phyloP scores from a whole-genome alignment of 345 rosid genomes.

The Eucalyptus globulus region DNA sequence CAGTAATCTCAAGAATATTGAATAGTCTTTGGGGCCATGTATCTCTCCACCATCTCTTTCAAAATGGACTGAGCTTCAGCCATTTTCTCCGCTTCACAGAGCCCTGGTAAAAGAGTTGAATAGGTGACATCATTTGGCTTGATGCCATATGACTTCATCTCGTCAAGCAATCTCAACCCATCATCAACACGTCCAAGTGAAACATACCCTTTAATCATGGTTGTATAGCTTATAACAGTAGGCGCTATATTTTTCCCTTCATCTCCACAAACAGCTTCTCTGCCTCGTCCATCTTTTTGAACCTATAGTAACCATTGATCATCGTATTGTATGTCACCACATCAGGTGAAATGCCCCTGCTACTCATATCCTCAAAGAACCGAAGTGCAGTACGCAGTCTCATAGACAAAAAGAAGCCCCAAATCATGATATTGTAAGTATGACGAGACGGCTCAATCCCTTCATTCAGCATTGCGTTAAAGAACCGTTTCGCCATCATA shows the following conservation, averaged over 20 bases:
- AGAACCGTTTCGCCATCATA: slow-evolving; percentile 88
- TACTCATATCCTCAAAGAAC: slow-evolving; percentile 76
- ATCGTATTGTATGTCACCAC: slow-evolving; percentile 70
- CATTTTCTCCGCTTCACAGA: slow-evolving; percentile 64
- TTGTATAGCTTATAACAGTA: slow-evolving; percentile 68
- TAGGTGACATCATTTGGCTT: slow-evolving; percentile 69
- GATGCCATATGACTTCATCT: slow-evolving; percentile 60
- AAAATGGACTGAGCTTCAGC: slow-evolving; percentile 45
- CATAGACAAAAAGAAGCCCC: slow-evolving; percentile 82
- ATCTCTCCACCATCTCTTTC: slow-evolving; percentile 57
- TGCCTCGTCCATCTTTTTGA: slow-evolving; percentile 74
- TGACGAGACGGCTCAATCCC: slow-evolving; percentile 70
- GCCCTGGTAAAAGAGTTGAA: slow-evolving; percentile 70
- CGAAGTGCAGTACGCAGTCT: slow-evolving; percentile 60
- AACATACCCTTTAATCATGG: slow-evolving; percentile 81
- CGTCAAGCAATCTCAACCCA: slow-evolving; percentile 65
- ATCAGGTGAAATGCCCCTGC: slow-evolving; percentile 49
- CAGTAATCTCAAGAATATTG: slow-evolving; percentile 56
- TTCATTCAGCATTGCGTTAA: slow-evolving; percentile 65
- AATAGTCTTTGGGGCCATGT: slow-evolving; percentile 59
- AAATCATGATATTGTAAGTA: slow-evolving; percentile 71
- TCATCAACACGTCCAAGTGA: slow-evolving; percentile 43
- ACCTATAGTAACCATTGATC: slow-evolving; percentile 61
- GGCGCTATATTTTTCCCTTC: slow-evolving; percentile 64
- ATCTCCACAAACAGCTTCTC: slow-evolving; percentile 80